Percentiles rank a stretch among this genome's conserved stretches.
Conservation (phyloP, 345 rosid species). For the Euphorbia tirucalli region DNA sequence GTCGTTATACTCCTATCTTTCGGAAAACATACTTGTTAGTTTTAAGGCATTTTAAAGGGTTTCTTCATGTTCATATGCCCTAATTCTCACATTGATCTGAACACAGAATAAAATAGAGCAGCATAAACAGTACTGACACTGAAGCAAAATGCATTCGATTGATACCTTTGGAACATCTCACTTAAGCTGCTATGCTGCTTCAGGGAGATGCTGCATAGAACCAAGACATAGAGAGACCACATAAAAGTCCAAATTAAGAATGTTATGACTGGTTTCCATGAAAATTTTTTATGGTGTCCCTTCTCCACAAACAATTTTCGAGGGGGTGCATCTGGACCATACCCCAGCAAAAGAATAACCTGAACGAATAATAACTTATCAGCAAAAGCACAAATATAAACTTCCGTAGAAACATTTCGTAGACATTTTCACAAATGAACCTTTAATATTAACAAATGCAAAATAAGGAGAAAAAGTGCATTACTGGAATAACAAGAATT, state of each 20-base stretch:
- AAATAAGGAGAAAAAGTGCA: constrained; percentile 13
- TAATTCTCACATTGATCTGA: background rate
- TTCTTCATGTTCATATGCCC: background rate
- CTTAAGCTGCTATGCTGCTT: constrained; percentile 60
- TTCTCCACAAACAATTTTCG: constrained; percentile 55
- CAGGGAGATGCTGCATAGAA: constrained; percentile 61
- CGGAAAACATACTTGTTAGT: background rate
- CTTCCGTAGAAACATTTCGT: background rate
- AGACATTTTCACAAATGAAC: too few relatives aligned
- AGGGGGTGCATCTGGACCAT: constrained; percentile 87
- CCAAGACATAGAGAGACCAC: constrained; percentile 67
- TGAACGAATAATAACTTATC: constrained; percentile 26
- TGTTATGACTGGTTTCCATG: constrained; percentile 52
- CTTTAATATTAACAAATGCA: constrained; percentile 1
- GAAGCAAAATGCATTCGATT: constrained; percentile 11
- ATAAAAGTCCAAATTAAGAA: constrained; percentile 68
- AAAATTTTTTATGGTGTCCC: constrained; percentile 37
- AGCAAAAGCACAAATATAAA: background rate
- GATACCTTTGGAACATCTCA: constrained; percentile 88
- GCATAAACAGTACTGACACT: background rate
- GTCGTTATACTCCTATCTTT: background rate
- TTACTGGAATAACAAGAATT: constrained; percentile 73
- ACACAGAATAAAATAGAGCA: background rate
- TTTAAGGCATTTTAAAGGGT: background rate
- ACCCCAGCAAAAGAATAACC: constrained; percentile 69